These are phyloP conservation scores for Polyplosphaeria fusca DNA, from an alignment of 495 filamentous ascomycete genomes.

Conservation along the genomic window DNA sequence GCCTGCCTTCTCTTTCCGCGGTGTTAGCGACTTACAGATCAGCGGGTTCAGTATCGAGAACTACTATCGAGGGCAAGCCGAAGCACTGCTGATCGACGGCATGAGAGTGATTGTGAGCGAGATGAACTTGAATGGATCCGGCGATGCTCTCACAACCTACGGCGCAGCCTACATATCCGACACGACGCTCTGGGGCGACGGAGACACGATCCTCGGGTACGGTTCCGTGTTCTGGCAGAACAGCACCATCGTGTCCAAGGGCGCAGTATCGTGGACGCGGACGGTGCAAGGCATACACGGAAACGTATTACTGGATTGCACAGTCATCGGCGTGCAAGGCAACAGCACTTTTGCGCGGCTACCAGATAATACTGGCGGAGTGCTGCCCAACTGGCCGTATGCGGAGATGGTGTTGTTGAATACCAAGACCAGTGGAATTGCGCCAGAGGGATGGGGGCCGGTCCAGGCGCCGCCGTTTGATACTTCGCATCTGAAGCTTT, in stretches of 20 bases:
- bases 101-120: slow-evolving; percentile 4
- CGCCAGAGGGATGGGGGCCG: too few relatives aligned
- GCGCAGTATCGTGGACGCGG: background rate
- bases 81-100: slow-evolving; percentile 11
- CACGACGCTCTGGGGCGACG: slow-evolving; percentile 9
- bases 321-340: too few relatives aligned
- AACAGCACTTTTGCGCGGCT: too few relatives aligned
- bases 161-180: slow-evolving; percentile 12
- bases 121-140: slow-evolving; percentile 15
- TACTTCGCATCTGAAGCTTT: too few relatives aligned
- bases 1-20: slow-evolving; percentile 7
- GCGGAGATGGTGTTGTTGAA: too few relatives aligned
- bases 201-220: slow-evolving; percentile 18
- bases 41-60: slow-evolving; percentile 15
- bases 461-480: too few relatives aligned
- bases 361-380: too few relatives aligned
- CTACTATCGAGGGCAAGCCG: slow-evolving; percentile 15
- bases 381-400: too few relatives aligned
- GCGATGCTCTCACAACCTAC: slow-evolving; percentile 22
- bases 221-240: slow-evolving; percentile 6
- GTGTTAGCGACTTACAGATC: slow-evolving; percentile 4
- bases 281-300: background rate
- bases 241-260: background rate
- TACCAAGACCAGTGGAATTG: too few relatives aligned
- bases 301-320: too few relatives aligned